phyloP scores from a whole-genome alignment of 768 basidiomycete genomes.

The Xanthoconium purpureum region DNA sequence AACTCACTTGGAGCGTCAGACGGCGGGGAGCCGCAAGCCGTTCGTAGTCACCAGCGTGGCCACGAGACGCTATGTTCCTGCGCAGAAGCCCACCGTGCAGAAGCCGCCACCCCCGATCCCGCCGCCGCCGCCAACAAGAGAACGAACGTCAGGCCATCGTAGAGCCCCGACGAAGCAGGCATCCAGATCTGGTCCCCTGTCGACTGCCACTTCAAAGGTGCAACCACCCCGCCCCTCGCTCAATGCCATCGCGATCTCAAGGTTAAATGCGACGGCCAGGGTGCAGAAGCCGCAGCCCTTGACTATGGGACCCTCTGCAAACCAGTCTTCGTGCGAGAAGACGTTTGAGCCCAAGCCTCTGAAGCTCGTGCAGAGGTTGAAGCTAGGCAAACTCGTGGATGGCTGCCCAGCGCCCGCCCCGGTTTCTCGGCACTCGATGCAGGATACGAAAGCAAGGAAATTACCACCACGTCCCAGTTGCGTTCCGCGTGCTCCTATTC shows the following conservation, averaged over 20 bases:
- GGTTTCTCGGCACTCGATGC: no score
- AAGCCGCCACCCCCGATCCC: not conserved
- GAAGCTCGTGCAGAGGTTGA: no score
- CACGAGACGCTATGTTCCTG: not conserved
- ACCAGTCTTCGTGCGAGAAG: no score
- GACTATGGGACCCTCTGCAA: no score
- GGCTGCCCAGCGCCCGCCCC: no score
- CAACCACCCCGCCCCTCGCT: not conserved
- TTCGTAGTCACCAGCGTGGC: slow-evolving; percentile 9
- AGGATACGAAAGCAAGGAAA: not conserved
- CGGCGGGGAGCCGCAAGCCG: not conserved
- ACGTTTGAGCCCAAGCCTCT: no score
- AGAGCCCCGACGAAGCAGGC: not conserved
- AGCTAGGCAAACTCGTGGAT: no score
- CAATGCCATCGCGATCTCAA: not conserved
- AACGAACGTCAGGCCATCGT: not conserved
- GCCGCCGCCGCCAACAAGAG: no score
- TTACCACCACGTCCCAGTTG: slow-evolving; percentile 1
- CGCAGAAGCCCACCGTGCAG: not conserved
- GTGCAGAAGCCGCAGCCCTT: not conserved
- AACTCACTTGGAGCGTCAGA: not conserved
- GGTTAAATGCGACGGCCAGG: not conserved
- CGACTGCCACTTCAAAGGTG: not conserved
- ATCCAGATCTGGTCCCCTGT: not conserved
- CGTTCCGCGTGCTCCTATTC: not conserved